Conservation (phyloP, 2,329 filamentous ascomycete species). For the Fusarium humuli region DNA sequence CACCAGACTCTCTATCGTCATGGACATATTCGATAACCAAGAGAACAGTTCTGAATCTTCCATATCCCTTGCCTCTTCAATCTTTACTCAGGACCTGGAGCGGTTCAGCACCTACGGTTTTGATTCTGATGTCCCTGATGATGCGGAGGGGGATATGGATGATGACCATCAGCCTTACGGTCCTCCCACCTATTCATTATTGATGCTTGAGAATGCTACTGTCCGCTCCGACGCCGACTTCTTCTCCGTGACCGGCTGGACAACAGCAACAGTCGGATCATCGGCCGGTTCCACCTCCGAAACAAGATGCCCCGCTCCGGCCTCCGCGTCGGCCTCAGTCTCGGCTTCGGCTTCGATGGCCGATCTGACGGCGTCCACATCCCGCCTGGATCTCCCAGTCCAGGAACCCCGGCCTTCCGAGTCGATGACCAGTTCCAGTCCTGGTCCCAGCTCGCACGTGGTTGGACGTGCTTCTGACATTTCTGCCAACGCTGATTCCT, state of each 20-base stretch:
- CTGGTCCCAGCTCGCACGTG: conserved; percentile 13
- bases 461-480: conserved; percentile 26
- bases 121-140: neutral
- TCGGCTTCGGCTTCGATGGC: conserved; percentile 14
- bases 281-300: conserved; percentile 25
- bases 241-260: conserved; percentile 30
- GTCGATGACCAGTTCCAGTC: conserved; percentile 8
- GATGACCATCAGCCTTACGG: conserved; percentile 7
- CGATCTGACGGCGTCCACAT: conserved; percentile 28
- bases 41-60: conserved; percentile 7
- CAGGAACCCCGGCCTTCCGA: conserved; percentile 21
- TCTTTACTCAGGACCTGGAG: conserved; percentile 18
- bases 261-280: conserved; percentile 11
- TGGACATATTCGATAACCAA: conserved; percentile 12
- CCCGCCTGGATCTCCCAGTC: conserved; percentile 22
- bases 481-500: conserved; percentile 4
- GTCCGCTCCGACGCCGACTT: conserved; percentile 18
- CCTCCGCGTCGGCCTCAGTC: conserved; percentile 15
- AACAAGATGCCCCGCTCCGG: conserved; percentile 30
- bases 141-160: neutral
- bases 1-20: neutral
- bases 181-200: conserved; percentile 19
- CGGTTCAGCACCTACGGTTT: conserved; percentile 3
- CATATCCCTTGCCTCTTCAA: conserved; percentile 22
- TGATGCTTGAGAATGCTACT: conserved; percentile 20